These are phyloP conservation scores for Cercis canadensis DNA, from an alignment of 306 rosid species.

Conservation along the genomic window DNA sequence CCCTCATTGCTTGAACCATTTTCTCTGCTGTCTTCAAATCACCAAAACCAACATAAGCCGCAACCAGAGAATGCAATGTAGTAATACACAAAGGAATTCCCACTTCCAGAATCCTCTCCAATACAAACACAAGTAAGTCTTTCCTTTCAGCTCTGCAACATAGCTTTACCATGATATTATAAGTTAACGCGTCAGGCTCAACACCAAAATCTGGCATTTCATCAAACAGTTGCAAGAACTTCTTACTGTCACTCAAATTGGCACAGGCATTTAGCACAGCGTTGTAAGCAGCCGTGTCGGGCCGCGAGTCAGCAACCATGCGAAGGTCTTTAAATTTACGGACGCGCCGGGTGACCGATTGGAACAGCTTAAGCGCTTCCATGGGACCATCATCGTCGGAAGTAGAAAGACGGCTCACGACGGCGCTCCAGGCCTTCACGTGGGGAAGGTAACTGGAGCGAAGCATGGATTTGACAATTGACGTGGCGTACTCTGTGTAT, in stretches of 20 bases:
- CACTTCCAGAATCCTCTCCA: conserved; percentile 76
- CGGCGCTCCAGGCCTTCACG: conserved; percentile 95
- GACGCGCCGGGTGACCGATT: conserved; percentile 62
- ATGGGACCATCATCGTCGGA: conserved; percentile 65
- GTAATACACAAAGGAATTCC: conserved; percentile 69
- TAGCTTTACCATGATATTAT: conserved; percentile 79
- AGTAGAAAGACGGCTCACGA: conserved; percentile 73
- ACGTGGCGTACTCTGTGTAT: conserved; percentile 77
- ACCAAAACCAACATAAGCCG: conserved; percentile 83
- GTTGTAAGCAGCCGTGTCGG: conserved; percentile 85
- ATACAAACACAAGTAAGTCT: conserved; percentile 68
- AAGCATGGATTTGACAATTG: conserved; percentile 92
- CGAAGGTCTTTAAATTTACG: conserved; percentile 48
- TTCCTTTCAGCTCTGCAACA: conserved; percentile 71
- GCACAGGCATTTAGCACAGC: conserved; percentile 93
- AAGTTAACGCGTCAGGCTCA: conserved; percentile 77
- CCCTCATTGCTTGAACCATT: conserved; percentile 92
- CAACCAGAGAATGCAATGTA: conserved; percentile 75
- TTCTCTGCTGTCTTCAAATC: conserved; percentile 82
- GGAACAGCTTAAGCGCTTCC: conserved; percentile 71
- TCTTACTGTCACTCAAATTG: conserved; percentile 62
- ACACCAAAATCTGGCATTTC: conserved; percentile 73
- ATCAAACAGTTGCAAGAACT: conserved; percentile 81
- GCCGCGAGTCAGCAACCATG: conserved; percentile 64
- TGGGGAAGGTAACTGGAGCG: conserved; percentile 97